phyloP scores from a whole-genome alignment of 75 land plant species.

The Pseudotsuga menziesii region DNA sequence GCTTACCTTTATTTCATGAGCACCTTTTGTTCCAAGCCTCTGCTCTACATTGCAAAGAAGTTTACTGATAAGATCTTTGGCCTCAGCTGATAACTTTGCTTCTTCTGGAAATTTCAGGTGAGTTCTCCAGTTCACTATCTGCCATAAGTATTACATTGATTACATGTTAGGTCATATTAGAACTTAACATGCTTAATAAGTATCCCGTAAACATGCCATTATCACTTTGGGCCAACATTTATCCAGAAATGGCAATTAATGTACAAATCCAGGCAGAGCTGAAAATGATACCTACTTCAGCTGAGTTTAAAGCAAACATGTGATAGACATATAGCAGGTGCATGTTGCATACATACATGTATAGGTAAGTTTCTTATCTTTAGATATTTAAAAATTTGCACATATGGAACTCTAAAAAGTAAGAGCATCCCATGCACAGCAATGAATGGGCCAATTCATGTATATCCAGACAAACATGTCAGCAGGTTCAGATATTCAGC shows the following conservation, averaged over 20 bases:
- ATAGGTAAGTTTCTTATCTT: no score
- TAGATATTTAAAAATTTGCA: no score
- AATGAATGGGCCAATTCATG: no score
- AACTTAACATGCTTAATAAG: not conserved
- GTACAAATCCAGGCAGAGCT: not conserved
- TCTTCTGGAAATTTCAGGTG: conserved; percentile 90
- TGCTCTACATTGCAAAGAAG: conserved; percentile 85
- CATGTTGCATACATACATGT: no score
- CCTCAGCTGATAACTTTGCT: conserved; percentile 65
- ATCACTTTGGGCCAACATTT: not conserved
- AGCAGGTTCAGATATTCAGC: no score
- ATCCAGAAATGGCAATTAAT: not conserved
- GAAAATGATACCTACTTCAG: not conserved
- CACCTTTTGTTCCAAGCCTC: conserved; percentile 76
- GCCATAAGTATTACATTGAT: not conserved
- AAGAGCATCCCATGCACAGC: no score
- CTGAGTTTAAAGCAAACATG: not conserved
- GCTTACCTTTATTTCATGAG: conserved; percentile 78
- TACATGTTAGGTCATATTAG: not conserved
- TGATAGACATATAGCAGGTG: no score
- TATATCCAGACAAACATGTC: no score
- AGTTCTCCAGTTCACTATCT: conserved; percentile 92
- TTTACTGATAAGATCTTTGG: conserved; percentile 75
- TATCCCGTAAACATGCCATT: not conserved
- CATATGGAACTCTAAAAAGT: no score